Evolutionary conservation across 768 basidiomycete genomes (phyloP), one percentile per base, ranked within the genome.

Genomic region (Filobasidium floriforme): DNA sequence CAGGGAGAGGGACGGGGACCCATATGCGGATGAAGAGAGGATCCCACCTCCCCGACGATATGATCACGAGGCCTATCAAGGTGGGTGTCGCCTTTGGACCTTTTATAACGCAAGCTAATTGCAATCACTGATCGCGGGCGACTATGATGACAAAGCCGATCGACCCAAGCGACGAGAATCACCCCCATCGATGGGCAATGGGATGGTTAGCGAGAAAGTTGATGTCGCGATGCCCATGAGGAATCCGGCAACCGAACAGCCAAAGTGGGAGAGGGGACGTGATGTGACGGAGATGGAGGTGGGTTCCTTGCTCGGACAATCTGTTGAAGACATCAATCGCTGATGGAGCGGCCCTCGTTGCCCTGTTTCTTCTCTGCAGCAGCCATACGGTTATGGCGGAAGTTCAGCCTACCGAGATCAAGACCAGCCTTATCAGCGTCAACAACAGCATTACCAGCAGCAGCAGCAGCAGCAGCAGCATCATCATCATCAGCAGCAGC

Each of bases 11-110:
- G 22, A 49, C 14, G 60, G 24, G 1, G 61, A 62, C 6, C 51
- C 29, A 24, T 37, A 49, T 52, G 61, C n/a, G 18, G 46, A 46
- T 26, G 61, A 62, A 29, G 61, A 62, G 6, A 52, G 61, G 43
- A 37, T 62, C 1, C 61, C 61, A 32, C 46, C 61, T 14, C 61
- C 61, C 9, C 14, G 61, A 26, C n/a, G 40, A 24, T 62, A 62
- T 24, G 7, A n/a, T 51, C 54, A 51, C 46, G 46, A 51, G 18
- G 46, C 46, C 4, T 51, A 51, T 24, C 46, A 51, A 24, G 19
- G 46, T 51, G 24, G 24, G 46, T 51, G 5, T 19, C 12, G 24
- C 12, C 12, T 51, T 18, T 12, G 46, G 24, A 19, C 46, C 18
- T 18, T 51, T 3, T 18, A 6, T 24, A 18, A 12, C n/a, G n/a